These are phyloP conservation scores for Acer saccharum DNA, from an alignment of 345 rosid genomes.

Conservation along the genomic window DNA sequence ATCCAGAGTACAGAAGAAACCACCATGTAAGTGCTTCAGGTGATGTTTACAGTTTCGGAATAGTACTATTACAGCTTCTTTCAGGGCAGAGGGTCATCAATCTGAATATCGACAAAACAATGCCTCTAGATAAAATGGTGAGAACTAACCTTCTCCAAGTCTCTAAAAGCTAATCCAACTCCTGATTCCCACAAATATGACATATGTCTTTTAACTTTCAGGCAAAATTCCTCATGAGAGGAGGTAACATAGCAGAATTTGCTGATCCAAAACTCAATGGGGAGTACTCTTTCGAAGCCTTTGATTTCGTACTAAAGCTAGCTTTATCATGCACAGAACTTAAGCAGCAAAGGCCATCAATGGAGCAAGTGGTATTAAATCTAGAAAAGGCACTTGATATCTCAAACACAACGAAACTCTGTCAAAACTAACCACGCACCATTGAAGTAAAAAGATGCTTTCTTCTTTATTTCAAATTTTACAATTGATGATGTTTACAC, in stretches of 20 bases:
- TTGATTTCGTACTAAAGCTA: constrained; percentile 43
- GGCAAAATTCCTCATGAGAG: constrained; percentile 45
- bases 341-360: constrained; percentile 58
- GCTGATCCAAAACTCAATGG: constrained; percentile 55
- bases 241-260: constrained; percentile 43
- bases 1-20: constrained; percentile 59
- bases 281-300: constrained; percentile 48
- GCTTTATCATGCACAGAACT: constrained; percentile 59
- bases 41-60: constrained; percentile 61
- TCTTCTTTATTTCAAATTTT: not conserved
- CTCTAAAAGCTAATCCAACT: not conserved
- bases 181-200: not conserved
- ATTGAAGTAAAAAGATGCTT: not conserved
- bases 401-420: constrained; percentile 19
- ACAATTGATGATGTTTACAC: constrained; percentile 7
- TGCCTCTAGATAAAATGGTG: constrained; percentile 56
- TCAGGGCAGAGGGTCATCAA: constrained; percentile 61
- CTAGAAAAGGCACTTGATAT: constrained; percentile 43
- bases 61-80: constrained; percentile 58
- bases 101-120: constrained; percentile 36
- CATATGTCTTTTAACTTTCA: constrained; percentile 21
- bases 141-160: not conserved
- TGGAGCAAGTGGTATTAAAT: constrained; percentile 51
- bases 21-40: constrained; percentile 57
- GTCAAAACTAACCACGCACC: too few relatives aligned